Conservation (phyloP, 1,284 basidiomycete genomes). For the Cryptococcus sp. region DNA sequence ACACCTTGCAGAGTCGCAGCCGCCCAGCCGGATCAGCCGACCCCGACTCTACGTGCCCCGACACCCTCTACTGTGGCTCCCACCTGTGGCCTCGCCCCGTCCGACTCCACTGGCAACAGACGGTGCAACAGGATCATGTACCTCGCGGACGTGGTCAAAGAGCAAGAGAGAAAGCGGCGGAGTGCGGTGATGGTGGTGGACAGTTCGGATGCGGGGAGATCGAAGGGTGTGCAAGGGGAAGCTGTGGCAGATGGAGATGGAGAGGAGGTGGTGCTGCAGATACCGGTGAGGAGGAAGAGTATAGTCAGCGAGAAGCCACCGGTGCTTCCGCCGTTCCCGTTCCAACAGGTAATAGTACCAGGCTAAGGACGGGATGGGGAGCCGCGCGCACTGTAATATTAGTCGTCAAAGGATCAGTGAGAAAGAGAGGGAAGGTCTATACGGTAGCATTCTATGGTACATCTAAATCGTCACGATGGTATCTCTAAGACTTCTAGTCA, state of each 20-base stretch:
- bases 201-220: not conserved
- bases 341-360: not conserved
- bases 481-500: not conserved
- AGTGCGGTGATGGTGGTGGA: not conserved
- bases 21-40: too few relatives aligned
- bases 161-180: constrained; percentile 4
- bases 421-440: not conserved
- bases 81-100: not conserved
- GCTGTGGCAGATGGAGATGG: not conserved
- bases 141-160: constrained; percentile 18
- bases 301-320: not conserved
- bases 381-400: not conserved
- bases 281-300: not conserved
- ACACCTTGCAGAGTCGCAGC: too few relatives aligned
- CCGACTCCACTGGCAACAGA: not conserved
- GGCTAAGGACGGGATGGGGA: not conserved
- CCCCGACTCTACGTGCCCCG: too few relatives aligned
- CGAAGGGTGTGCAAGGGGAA: not conserved
- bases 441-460: constrained; percentile 1
- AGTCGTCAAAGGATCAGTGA: not conserved
- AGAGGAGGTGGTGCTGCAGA: not conserved
- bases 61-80: too few relatives aligned
- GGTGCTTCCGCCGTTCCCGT: not conserved
- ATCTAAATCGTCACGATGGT: too few relatives aligned
- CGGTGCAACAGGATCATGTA: constrained; percentile 19